Evolutionary conservation across 2,329 filamentous ascomycete genomes (phyloP), one percentile per base, ranked within the genome.

Genomic region (Xylaria sp.): DNA sequence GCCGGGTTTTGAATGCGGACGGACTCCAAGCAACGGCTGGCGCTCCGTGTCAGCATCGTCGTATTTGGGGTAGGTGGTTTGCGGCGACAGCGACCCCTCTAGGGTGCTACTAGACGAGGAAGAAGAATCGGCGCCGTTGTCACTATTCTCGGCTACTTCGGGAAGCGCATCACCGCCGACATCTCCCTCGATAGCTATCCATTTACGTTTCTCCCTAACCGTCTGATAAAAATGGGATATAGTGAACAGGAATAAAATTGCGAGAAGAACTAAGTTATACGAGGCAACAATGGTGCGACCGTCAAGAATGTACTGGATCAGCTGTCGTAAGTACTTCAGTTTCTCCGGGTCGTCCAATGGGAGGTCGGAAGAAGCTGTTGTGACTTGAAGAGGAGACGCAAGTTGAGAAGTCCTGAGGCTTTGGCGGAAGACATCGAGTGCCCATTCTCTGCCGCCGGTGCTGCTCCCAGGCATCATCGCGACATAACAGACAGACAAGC

Each of bases 251-350:
- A 72, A 24, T 4, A 82, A 71, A 8, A 79, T 57, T 4, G 61
- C 27, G 2, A 81, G 30, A 17, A 82, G 65, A 17, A 77, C 75
- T 21, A 77, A 45, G 61, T 82, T 82, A 68, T 81, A 82, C 4
- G 69, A 75, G 14, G 72, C 70, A 12, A 76, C 71, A 21, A 83
- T 73, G 4, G 54, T 56, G 21, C 81, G 78, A 1, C 80, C 78
- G 39, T 78, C 65, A 47, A 78, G 75, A 27, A 82, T 71, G 24
- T 73, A 72, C 8, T 69, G 58, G 60, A 81, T 78, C 3, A 82
- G 72, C 14, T 76, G 65, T 9, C 69, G 71, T 7, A 82, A 60
- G 50, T 80, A 82, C n/a, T 75, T 73, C 21, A 79, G 74, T 55
- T 77, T 75, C 21, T 79, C 79, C 8, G 79, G 79, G 65, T 77